Evolutionary conservation across 768 basidiomycete genomes (phyloP).

Genomic region (Podaxis rugospora): DNA sequence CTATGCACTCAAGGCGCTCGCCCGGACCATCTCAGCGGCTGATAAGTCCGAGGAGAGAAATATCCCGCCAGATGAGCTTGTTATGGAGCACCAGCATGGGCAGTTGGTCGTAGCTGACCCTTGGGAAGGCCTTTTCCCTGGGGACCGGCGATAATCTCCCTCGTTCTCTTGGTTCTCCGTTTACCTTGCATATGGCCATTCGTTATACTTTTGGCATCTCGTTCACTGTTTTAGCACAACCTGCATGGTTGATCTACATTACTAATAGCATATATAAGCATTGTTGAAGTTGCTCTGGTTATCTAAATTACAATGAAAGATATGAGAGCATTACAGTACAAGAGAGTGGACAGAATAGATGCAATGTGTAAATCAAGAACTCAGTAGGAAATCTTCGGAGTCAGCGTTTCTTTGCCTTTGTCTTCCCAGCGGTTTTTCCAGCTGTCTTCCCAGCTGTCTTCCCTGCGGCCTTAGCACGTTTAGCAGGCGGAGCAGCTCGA

Average conservation of each 20-base stretch:
- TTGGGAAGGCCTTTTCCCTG: conserved; percentile 48
- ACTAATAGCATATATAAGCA: conserved; percentile 1
- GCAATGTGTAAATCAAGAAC: background rate
- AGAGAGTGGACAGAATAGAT: background rate
- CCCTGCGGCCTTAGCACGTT: conserved; percentile 28
- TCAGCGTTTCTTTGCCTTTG: conserved; percentile 26
- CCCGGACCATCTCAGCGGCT: conserved; percentile 43
- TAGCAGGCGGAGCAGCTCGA: conserved; percentile 18
- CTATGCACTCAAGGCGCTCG: conserved; percentile 56
- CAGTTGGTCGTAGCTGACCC: conserved; percentile 18
- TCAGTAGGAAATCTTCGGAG: background rate
- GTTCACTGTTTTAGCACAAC: background rate
- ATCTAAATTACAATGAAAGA: background rate
- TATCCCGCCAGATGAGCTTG: conserved; percentile 26
- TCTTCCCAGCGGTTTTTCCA: conserved; percentile 20
- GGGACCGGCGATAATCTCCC: background rate
- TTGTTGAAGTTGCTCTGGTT: background rate
- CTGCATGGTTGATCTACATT: background rate
- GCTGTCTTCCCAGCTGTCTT: conserved; percentile 13
- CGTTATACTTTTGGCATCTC: background rate
- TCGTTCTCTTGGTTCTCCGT: background rate
- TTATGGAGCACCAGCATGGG: conserved; percentile 13
- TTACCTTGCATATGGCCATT: background rate
- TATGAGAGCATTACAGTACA: background rate
- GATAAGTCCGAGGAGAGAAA: conserved; percentile 33